A percentile compares a stretch with the other conserved stretches of the same genome.
These are phyloP conservation scores for Saccharomycopsis synnaedendra DNA, from an alignment of 805 yeast species.

Conservation along the genomic window DNA sequence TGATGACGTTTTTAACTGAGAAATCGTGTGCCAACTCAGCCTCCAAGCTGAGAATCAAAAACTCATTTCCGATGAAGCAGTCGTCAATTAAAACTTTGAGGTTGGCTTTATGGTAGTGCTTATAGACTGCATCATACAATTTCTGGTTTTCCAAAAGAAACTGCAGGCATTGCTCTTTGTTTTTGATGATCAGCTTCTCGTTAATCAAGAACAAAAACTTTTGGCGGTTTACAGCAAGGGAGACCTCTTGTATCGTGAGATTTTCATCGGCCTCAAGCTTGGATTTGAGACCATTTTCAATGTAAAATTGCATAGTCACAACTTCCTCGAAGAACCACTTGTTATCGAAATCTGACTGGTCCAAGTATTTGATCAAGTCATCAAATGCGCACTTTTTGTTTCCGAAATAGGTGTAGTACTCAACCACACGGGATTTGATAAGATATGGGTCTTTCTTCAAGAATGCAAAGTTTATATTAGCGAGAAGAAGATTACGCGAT, in stretches of 20 bases:
- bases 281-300: slow-evolving; percentile 16
- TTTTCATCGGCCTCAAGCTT: slow-evolving; percentile 18
- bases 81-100: slow-evolving; percentile 29
- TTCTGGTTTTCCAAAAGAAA: slow-evolving; percentile 25
- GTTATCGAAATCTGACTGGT: background rate
- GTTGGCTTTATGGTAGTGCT: slow-evolving; percentile 26
- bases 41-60: slow-evolving; percentile 45
- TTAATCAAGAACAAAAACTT: slow-evolving; percentile 33
- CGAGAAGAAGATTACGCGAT: slow-evolving; percentile 48
- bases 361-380: slow-evolving; percentile 7
- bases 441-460: slow-evolving; percentile 5
- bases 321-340: slow-evolving; percentile 10
- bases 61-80: slow-evolving; percentile 58
- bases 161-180: slow-evolving; percentile 17
- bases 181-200: slow-evolving; percentile 17
- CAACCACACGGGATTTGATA: background rate
- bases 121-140: slow-evolving; percentile 28
- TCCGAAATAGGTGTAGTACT: slow-evolving; percentile 5
- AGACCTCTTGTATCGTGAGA: slow-evolving; percentile 20
- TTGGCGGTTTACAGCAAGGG: slow-evolving; percentile 29
- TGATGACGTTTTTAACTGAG: slow-evolving; percentile 17
- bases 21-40: slow-evolving; percentile 21
- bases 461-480: slow-evolving; percentile 35
- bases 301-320: background rate
- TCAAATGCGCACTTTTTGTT: slow-evolving; percentile 8